Percentiles rank a stretch among this genome's conserved stretches.
These are phyloP conservation scores for Aspergillus sp. DNA, from an alignment of 2,329 filamentous ascomycete species.

Conservation along the genomic window DNA sequence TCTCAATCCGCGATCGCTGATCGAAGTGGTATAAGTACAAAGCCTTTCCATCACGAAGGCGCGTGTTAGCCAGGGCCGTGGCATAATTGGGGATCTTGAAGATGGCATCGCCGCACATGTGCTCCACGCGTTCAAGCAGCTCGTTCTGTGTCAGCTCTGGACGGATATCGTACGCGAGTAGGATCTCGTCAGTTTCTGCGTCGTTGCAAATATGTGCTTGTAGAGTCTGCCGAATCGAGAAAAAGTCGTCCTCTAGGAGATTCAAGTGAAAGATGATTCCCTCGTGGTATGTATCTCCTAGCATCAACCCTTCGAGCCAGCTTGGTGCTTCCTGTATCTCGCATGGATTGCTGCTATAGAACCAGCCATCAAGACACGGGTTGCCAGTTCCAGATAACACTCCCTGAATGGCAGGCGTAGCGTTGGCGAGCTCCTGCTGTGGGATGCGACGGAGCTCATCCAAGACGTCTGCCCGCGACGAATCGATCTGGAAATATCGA, in stretches of 20 bases:
- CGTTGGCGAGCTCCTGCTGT: conserved; percentile 31
- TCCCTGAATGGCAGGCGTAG: conserved; percentile 29
- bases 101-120: conserved; percentile 32
- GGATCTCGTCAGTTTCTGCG: conserved; percentile 21
- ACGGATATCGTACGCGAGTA: conserved; percentile 27
- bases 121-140: conserved; percentile 25
- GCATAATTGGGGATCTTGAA: conserved; percentile 34
- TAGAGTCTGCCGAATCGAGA: conserved; percentile 20
- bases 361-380: conserved; percentile 33
- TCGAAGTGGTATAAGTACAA: conserved; percentile 33
- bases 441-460: conserved; percentile 27
- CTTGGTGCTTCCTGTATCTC: conserved; percentile 23
- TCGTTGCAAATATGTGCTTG: conserved; percentile 18
- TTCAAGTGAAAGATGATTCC: conserved; percentile 34
- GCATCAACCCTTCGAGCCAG: conserved; percentile 30
- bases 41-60: neutral
- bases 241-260: conserved; percentile 24
- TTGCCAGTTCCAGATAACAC: conserved; percentile 31
- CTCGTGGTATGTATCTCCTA: conserved; percentile 34
- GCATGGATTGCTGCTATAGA: conserved; percentile 24
- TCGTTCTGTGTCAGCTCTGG: neutral
- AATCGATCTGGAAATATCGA: conserved; percentile 27
- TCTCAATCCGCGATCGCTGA: conserved; percentile 30
- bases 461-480: conserved; percentile 17
- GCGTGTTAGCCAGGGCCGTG: conserved; percentile 8